Evolutionary conservation across 768 basidiomycete genomes (phyloP).

Genomic region (Pleurotus giganteus): DNA sequence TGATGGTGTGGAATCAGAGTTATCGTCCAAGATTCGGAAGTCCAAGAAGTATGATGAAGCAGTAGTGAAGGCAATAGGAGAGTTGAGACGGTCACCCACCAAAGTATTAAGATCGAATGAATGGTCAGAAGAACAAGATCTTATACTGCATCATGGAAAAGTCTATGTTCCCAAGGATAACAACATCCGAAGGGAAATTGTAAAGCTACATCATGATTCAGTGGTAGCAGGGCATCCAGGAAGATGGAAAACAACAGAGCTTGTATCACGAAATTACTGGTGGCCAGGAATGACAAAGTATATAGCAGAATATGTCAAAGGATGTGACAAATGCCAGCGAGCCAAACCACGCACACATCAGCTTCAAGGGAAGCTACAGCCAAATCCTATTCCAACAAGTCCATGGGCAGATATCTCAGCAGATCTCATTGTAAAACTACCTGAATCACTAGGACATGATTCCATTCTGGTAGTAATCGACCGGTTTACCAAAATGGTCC

Average conservation of each 20-base stretch:
- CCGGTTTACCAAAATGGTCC: constrained; percentile 16
- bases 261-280: constrained; percentile 19
- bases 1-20: not conserved
- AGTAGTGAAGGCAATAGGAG: too few relatives aligned
- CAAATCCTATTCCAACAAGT: constrained; percentile 9
- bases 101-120: too few relatives aligned
- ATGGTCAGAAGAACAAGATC: constrained; percentile 2
- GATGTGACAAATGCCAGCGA: not conserved
- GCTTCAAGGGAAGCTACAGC: constrained; percentile 9
- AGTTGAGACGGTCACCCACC: too few relatives aligned
- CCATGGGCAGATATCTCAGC: constrained; percentile 28
- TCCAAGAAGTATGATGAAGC: not conserved
- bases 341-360: constrained; percentile 4
- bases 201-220: too few relatives aligned
- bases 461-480: constrained; percentile 31
- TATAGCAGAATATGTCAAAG: constrained; percentile 3
- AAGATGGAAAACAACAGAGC: constrained; percentile 21
- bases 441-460: constrained; percentile 25
- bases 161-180: constrained; percentile 21
- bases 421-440: constrained; percentile 24
- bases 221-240: constrained; percentile 30
- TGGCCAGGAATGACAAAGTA: constrained; percentile 12
- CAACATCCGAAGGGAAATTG: not conserved
- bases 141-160: constrained; percentile 4
- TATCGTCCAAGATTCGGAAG: not conserved